Base-by-base conservation (phyloP, 768 basidiomycete genomes). In the Scleroderma bovista region DNA sequence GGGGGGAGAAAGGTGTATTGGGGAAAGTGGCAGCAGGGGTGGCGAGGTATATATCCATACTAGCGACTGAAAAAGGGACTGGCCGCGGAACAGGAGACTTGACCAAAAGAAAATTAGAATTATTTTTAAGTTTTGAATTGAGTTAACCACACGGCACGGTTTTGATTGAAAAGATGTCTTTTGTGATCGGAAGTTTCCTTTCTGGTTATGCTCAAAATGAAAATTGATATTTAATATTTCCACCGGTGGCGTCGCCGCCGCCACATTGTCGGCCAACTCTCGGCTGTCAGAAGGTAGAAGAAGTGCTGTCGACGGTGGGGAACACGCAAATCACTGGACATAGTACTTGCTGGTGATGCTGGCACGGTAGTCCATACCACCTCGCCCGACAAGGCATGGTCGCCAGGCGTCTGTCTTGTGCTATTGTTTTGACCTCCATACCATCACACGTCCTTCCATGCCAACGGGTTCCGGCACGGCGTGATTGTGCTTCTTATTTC, bases 61-160 rank as follows among this genome's bases (percentile, higher is more conserved):
- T 34, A 54, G 50, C 51, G 47, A 47, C 46, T 46, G 44, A 34
- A 48, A n/a, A 52, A 51, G 51, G 55, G 53, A 60, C 63, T 43
- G 24, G 13, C 41, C 13, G 39, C 39, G 39, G 51, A 48, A 60
- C 57, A 53, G 54, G 58, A 52, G 48, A 29, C 48, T 45, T 40
- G 48, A 7, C 55, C 50, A 36, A 56, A 55, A 47, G 44, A 45
- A 45, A 54, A 43, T 52, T 55, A 64, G 57, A 57, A 67, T 62
- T 72, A 72, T 74, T 78, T 29, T 78, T 74, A 74, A 75, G 76
- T 82, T 81, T 75, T 45, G 71, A 71, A 75, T 78, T 78, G 73
- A 75, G 75, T 76, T 77, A 70, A 55, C 55, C 54, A 63, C 62
- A 64, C 44, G 52, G 53, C 45, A 49, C 47, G 44, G 36, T 24